These are phyloP conservation scores for Ajuga chamaepitys DNA, from an alignment of 257 asterid species.

Conservation along the genomic window DNA sequence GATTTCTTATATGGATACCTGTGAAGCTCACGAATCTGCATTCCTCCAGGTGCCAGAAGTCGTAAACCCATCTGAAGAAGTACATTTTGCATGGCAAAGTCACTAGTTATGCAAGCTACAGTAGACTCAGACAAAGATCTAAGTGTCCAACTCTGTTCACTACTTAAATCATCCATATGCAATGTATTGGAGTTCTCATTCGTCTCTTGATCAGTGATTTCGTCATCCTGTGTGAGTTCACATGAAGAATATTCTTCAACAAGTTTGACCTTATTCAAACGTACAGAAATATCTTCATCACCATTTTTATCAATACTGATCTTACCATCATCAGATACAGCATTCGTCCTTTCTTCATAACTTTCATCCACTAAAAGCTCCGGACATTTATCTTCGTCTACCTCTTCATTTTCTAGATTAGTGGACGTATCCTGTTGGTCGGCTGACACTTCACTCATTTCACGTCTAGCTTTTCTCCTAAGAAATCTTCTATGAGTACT, in stretches of 20 bases:
- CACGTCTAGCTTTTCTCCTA: constrained; percentile 89
- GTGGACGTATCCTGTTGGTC: constrained; percentile 30
- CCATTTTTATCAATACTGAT: constrained; percentile 12
- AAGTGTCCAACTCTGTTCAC: constrained; percentile 95
- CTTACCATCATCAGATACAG: constrained; percentile 9
- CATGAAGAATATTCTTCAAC: constrained; percentile 34
- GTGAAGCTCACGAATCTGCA: constrained; percentile 96
- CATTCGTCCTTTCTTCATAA: constrained; percentile 29
- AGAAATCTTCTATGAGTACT: constrained; percentile 87
- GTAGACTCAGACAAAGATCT: constrained; percentile 85
- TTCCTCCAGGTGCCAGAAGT: constrained; percentile 96
- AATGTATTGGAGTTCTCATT: constrained; percentile 36
- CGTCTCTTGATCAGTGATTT: constrained; percentile 30
- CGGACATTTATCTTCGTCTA: constrained; percentile 36
- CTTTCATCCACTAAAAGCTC: constrained; percentile 36
- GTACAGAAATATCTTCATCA: constrained; percentile 36
- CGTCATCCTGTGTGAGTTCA: constrained; percentile 17
- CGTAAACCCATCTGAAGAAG: constrained; percentile 93
- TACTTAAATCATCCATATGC: constrained; percentile 59
- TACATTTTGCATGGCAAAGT: constrained; percentile 98
- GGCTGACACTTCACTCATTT: constrained; percentile 35
- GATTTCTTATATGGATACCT: constrained; percentile 33
- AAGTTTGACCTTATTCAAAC: constrained; percentile 50
- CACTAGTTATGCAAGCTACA: constrained; percentile 89
- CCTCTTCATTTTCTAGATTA: constrained; percentile 31